Evolutionary conservation across 306 rosid genomes (phyloP), one percentile per base, ranked within the genome.

Genomic region (Clitoria ternatea): DNA sequence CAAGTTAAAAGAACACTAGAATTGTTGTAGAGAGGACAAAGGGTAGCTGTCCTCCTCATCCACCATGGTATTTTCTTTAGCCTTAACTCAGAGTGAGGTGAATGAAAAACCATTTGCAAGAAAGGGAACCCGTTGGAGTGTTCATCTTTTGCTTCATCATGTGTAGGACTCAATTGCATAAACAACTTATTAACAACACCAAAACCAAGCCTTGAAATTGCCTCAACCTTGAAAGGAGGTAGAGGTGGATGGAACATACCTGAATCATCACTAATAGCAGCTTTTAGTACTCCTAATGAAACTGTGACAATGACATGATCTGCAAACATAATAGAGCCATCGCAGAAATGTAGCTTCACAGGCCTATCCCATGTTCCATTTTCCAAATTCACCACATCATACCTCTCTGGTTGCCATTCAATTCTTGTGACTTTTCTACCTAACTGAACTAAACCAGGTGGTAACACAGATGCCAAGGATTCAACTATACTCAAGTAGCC

Each of bases 121-220:
- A 57, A 80, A 0, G 97, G 95, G 18, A 89, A 89, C 67, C 80
- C 82, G 20, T 49, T 72, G 55, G 50, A 52, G 18, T 71, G 74
- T 10, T 74, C 63, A n/a, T 57, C 50, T 60, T 74, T 59, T 59
- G 5, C 39, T 18, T 23, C 57, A 50, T 32, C 33, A 30, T 13
- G 50, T n/a, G n/a, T n/a, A 2, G 82, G 77, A 69, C 76, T 79
- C 78, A 90, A 77, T 83, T 85, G 92, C 81, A 91, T 69, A 79
- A 94, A 94, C 66, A 94, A 47, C 88, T 94, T 94, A 76, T 94
- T 87, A 10, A 94, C 99, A 77, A 91, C 88, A 17, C 99, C 97
- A 82, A 87, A 94, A 22, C 99, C 99, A 26, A 94, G 92, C 87
- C 97, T 83, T 56, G 90, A 84, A 67, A 94, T 94, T 26, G 97